These are phyloP conservation scores for Adansonia digitata DNA, from an alignment of 345 rosid species.

Conservation along the genomic window DNA sequence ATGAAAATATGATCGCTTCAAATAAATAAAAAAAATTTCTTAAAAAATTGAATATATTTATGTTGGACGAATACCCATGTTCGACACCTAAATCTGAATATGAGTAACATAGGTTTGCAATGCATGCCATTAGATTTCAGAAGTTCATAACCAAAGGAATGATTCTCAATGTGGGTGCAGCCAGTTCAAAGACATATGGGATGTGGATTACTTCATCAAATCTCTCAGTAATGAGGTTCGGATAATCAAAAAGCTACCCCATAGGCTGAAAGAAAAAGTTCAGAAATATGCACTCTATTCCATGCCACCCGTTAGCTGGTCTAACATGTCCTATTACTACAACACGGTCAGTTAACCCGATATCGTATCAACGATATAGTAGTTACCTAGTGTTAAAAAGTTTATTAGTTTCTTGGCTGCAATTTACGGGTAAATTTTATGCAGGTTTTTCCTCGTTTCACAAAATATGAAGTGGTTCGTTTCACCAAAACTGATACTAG, in stretches of 20 bases:
- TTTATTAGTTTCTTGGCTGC: no score
- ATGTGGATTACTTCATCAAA: slow-evolving; percentile 73
- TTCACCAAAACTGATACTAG: slow-evolving; percentile 77
- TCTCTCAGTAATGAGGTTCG: slow-evolving; percentile 89
- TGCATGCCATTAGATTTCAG: no score
- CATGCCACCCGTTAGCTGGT: slow-evolving; percentile 87
- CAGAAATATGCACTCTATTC: slow-evolving; percentile 48
- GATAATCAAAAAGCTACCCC: slow-evolving; percentile 68
- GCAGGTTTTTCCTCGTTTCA: slow-evolving; percentile 83
- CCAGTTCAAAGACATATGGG: slow-evolving; percentile 83
- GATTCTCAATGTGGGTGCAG: slow-evolving; percentile 30
- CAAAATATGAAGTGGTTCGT: slow-evolving; percentile 69
- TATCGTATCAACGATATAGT: neutral
- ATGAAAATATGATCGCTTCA: no score
- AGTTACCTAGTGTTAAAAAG: neutral
- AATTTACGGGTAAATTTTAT: slow-evolving; percentile 1
- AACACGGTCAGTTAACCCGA: slow-evolving; percentile 28
- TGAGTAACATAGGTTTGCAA: no score
- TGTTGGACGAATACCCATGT: no score
- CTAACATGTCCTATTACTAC: slow-evolving; percentile 72
- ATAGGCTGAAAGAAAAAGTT: slow-evolving; percentile 56
- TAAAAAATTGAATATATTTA: no score
- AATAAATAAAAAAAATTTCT: no score
- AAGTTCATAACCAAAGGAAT: neutral
- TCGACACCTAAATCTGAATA: no score